Evolutionary conservation across 805 yeast genomes (phyloP).

Genomic region (Metschnikowia proteae): DNA sequence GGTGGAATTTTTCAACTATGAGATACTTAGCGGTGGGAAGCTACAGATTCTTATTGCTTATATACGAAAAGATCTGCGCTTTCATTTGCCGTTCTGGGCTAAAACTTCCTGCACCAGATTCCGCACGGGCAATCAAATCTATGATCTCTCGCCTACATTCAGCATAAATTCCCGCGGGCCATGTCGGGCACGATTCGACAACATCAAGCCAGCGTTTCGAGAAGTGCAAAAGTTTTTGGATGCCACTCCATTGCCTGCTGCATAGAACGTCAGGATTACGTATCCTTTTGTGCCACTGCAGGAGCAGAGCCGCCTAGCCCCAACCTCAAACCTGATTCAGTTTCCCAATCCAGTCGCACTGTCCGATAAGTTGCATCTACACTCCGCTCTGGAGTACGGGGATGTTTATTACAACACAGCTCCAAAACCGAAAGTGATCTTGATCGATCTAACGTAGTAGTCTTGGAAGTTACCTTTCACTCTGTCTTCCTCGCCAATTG

Average conservation of each 20-base stretch:
- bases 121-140: constrained; percentile 5
- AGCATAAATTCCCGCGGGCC: constrained; percentile 4
- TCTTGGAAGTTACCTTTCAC: constrained; percentile 83
- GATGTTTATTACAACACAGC: constrained; percentile 59
- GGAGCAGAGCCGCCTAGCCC: too few relatives aligned
- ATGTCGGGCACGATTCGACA: not conserved
- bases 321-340: not conserved
- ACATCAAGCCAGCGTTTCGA: not conserved
- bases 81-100: constrained; percentile 4
- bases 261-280: too few relatives aligned
- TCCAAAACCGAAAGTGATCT: constrained; percentile 91
- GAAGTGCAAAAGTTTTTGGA: too few relatives aligned
- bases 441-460: constrained; percentile 84
- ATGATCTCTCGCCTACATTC: not conserved
- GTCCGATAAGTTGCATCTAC: not conserved
- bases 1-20: not conserved
- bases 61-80: constrained; percentile 4
- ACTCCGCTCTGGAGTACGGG: not conserved
- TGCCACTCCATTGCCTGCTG: too few relatives aligned
- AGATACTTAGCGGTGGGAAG: not conserved
- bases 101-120: constrained; percentile 3
- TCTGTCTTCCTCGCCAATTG: constrained; percentile 90
- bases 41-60: not conserved
- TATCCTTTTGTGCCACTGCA: too few relatives aligned
- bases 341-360: not conserved